These are phyloP conservation scores for Lanzia echinophila DNA, from an alignment of 2,329 filamentous ascomycete species.

Conservation along the genomic window DNA sequence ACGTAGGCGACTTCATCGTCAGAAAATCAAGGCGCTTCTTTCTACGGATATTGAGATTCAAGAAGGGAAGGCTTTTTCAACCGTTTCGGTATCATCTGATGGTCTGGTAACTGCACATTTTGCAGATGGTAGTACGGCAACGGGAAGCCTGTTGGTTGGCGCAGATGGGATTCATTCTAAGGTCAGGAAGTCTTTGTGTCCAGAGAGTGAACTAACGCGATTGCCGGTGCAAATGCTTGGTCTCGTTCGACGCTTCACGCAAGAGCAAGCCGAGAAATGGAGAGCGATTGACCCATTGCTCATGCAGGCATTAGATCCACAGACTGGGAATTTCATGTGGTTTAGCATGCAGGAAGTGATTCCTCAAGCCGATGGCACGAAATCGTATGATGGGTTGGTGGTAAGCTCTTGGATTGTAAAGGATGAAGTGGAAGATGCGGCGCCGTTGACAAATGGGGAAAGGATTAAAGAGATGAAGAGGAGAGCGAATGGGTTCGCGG, in stretches of 20 bases:
- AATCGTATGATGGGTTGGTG: constrained; percentile 39
- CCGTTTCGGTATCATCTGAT: constrained; percentile 16
- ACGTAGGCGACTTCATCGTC: constrained; percentile 32
- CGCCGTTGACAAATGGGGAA: constrained; percentile 28
- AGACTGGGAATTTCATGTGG: constrained; percentile 44
- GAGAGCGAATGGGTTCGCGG: constrained; percentile 33
- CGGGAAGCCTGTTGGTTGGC: constrained; percentile 33
- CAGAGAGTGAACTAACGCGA: constrained; percentile 26
- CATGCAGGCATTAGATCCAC: constrained; percentile 47
- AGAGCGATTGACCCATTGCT: constrained; percentile 46
- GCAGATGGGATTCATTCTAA: constrained; percentile 34
- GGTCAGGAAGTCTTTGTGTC: constrained; percentile 17
- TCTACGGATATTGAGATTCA: constrained; percentile 32
- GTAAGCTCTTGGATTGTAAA: constrained; percentile 41
- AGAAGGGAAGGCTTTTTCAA: constrained; percentile 44
- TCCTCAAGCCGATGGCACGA: constrained; percentile 31
- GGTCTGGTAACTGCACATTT: constrained; percentile 27
- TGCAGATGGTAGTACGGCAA: constrained; percentile 29
- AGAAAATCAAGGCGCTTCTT: constrained; percentile 20
- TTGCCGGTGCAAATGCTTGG: constrained; percentile 37
- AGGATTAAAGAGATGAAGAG: constrained; percentile 36
- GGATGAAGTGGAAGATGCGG: constrained; percentile 27
- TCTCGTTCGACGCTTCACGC: constrained; percentile 33
- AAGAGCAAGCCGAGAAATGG: constrained; percentile 34
- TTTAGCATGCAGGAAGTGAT: constrained; percentile 38